These are phyloP conservation scores for Fusarium poae DNA, from an alignment of 2,329 filamentous ascomycete genomes.

Conservation along the genomic window DNA sequence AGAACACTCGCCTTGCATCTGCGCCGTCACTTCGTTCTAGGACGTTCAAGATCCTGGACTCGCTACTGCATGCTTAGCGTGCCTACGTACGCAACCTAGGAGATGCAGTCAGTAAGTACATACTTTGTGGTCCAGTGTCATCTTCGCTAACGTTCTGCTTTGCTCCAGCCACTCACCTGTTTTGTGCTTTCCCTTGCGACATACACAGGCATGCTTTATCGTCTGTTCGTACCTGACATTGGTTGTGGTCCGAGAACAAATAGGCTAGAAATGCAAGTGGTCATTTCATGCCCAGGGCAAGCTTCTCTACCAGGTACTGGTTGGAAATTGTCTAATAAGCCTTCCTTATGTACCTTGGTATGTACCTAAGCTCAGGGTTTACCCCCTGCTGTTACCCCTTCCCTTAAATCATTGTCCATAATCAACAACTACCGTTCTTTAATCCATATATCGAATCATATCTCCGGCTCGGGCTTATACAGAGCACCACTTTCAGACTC, in stretches of 20 bases:
- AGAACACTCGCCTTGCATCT: slow-evolving; percentile 8
- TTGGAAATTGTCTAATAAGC: slow-evolving; percentile 21
- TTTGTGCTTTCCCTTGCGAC: background rate
- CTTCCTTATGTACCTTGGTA: background rate
- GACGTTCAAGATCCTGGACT: slow-evolving; percentile 16
- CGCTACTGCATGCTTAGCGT: slow-evolving; percentile 3
- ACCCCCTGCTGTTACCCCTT: background rate
- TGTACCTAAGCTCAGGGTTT: background rate
- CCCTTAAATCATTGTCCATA: background rate
- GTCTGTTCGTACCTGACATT: slow-evolving; percentile 12
- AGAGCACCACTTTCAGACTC: background rate
- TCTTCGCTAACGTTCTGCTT: slow-evolving; percentile 4
- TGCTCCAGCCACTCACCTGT: slow-evolving; percentile 9
- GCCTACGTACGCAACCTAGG: background rate
- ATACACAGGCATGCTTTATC: slow-evolving; percentile 7
- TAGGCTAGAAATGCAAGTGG: background rate
- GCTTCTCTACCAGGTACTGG: slow-evolving; percentile 8
- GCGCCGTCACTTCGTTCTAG: slow-evolving; percentile 2
- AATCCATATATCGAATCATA: background rate
- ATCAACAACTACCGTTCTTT: background rate
- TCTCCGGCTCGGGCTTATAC: background rate
- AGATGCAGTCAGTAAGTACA: background rate
- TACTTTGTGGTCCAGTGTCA: slow-evolving; percentile 3
- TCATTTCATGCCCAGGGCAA: slow-evolving; percentile 12
- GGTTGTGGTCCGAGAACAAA: slow-evolving; percentile 12